Evolutionary conservation across 768 basidiomycete species (phyloP).

Genomic region (Amanita molliuscula): DNA sequence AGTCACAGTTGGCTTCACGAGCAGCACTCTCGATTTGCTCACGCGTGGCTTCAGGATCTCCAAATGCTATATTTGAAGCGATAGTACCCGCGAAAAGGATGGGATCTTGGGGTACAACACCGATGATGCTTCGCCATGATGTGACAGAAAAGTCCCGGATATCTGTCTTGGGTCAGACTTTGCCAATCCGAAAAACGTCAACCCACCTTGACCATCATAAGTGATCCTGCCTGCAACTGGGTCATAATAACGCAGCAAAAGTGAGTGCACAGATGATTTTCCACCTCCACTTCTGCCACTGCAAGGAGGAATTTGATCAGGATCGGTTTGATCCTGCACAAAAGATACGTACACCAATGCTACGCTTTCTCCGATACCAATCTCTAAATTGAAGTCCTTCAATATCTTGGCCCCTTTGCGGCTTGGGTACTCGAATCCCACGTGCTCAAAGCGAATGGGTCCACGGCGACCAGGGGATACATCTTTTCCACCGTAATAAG

Average conservation of each 20-base stretch:
- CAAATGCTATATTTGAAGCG: slow-evolving; percentile 90
- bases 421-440: slow-evolving; percentile 86
- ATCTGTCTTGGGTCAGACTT: slow-evolving; percentile 32
- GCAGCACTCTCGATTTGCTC: slow-evolving; percentile 85
- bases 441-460: slow-evolving; percentile 67
- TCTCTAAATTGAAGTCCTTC: slow-evolving; percentile 71
- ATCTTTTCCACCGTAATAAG: slow-evolving; percentile 47
- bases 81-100: slow-evolving; percentile 89
- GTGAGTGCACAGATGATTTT: slow-evolving; percentile 84
- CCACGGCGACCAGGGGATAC: slow-evolving; percentile 53
- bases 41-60: slow-evolving; percentile 61
- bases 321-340: not conserved
- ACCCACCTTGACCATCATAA: slow-evolving; percentile 75
- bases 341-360: slow-evolving; percentile 73
- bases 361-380: slow-evolving; percentile 79
- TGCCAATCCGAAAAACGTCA: not conserved
- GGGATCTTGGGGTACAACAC: slow-evolving; percentile 94
- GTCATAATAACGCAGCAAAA: slow-evolving; percentile 85
- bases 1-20: slow-evolving; percentile 89
- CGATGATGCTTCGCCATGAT: slow-evolving; percentile 84
- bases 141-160: slow-evolving; percentile 78
- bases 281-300: slow-evolving; percentile 92
- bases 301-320: slow-evolving; percentile 3
- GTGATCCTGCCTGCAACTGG: slow-evolving; percentile 75
- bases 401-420: slow-evolving; percentile 74